Percentiles rank a stretch among this genome's conserved stretches.
Conservation (phyloP, 805 yeast species). For the Kluyveromyces aestuarii region DNA sequence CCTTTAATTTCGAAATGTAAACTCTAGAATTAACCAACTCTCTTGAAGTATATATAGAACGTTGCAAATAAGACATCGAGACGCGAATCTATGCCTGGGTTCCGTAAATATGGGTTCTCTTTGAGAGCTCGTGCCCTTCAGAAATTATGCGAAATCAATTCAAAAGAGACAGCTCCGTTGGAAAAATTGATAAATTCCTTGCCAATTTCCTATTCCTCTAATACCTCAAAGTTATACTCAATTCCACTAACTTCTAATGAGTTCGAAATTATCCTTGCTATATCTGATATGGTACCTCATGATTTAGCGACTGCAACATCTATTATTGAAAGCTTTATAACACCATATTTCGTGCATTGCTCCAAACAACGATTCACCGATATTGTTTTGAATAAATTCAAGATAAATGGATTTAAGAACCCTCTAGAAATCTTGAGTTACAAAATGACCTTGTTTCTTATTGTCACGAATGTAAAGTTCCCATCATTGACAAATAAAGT, state of each 20-base stretch:
- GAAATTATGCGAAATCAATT: not conserved
- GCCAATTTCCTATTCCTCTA: conserved; percentile 21
- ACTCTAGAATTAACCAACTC: not conserved
- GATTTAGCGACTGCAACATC: conserved; percentile 31
- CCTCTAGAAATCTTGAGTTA: conserved; percentile 34
- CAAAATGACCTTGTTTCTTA: conserved; percentile 26
- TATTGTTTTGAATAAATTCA: conserved; percentile 23
- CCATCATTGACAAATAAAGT: conserved; percentile 19
- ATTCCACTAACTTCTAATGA: conserved; percentile 44
- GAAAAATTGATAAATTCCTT: conserved; percentile 16
- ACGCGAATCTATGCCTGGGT: not conserved
- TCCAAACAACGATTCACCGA: conserved; percentile 42
- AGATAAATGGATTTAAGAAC: conserved; percentile 27
- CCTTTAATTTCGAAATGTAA: no score
- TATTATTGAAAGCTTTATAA: conserved; percentile 33
- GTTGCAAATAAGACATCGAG: not conserved
- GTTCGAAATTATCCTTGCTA: conserved; percentile 44
- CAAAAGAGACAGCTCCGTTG: conserved; percentile 4
- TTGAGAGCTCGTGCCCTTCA: conserved; percentile 3
- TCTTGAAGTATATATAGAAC: no score
- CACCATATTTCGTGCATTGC: conserved; percentile 41
- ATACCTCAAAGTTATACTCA: conserved; percentile 19
- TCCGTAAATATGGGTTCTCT: conserved; percentile 1
- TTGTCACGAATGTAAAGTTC: conserved; percentile 19
- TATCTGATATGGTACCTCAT: conserved; percentile 33